Percentiles rank a stretch among this genome's conserved stretches.
Conservation (phyloP, 768 basidiomycete species). For the Podaxis sp. region DNA sequence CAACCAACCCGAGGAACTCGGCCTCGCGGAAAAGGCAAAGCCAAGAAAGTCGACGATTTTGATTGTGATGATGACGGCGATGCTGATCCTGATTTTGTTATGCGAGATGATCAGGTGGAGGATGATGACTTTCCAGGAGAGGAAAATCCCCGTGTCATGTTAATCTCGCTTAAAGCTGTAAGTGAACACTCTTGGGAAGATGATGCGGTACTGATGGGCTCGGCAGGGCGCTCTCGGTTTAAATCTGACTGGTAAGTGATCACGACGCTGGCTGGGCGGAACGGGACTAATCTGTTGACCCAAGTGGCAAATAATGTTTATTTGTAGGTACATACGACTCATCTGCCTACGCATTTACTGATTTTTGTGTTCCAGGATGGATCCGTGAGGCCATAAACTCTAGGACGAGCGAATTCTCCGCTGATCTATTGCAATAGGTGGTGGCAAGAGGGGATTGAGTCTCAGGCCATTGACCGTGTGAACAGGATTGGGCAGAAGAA, state of each 20-base stretch:
- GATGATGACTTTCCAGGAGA: conserved; percentile 25
- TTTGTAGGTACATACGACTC: conserved; percentile 49
- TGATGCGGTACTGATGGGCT: not conserved
- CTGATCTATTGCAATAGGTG: conserved; percentile 45
- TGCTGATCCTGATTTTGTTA: conserved; percentile 37
- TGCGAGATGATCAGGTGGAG: conserved; percentile 24
- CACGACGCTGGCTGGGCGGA: not conserved
- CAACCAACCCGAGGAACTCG: not conserved
- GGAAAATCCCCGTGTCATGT: conserved; percentile 74
- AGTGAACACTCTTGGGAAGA: conserved; percentile 16
- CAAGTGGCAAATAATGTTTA: conserved; percentile 82
- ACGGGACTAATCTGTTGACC: not conserved
- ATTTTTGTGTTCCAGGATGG: conserved; percentile 54
- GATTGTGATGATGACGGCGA: conserved; percentile 25
- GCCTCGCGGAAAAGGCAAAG: conserved; percentile 6
- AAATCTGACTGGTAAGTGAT: conserved; percentile 62
- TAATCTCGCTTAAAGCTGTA: conserved; percentile 81
- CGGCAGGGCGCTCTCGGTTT: conserved; percentile 76
- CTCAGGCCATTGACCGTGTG: conserved; percentile 79
- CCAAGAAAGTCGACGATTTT: conserved; percentile 18
- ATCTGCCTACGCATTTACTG: conserved; percentile 3
- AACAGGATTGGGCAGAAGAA: conserved; percentile 87
- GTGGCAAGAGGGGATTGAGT: conserved; percentile 89
- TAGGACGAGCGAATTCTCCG: not conserved
- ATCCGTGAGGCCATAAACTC: conserved; percentile 56